Conservation (phyloP, 257 asterid genomes). For the Anisodus acutangulus region DNA sequence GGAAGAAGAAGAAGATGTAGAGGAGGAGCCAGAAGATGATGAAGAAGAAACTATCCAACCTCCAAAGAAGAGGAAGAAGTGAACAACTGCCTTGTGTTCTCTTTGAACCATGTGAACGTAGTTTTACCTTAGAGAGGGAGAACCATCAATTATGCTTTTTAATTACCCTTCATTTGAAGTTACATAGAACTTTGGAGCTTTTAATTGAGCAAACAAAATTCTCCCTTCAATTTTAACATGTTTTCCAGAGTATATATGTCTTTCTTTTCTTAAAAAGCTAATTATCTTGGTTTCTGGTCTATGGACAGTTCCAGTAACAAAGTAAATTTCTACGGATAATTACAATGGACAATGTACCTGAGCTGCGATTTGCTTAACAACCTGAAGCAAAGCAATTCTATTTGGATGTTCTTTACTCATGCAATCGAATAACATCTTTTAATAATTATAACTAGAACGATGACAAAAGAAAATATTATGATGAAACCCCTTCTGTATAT, state of each 20-base stretch:
- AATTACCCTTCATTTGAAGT: conserved; percentile 33
- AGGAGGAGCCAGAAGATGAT: conserved; percentile 42
- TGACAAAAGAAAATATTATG: neutral
- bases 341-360: no score
- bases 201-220: neutral
- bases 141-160: neutral
- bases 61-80: conserved; percentile 86
- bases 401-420: neutral
- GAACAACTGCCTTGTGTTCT: conserved; percentile 30
- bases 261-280: neutral
- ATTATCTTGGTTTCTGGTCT: neutral
- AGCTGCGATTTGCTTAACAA: neutral
- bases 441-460: neutral
- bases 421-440: neutral
- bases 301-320: no score
- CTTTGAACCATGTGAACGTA: neutral
- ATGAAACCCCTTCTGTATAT: neutral
- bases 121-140: conserved; percentile 15
- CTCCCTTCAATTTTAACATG: neutral
- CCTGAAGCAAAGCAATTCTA: neutral
- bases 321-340: neutral
- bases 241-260: neutral
- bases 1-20: conserved; percentile 40
- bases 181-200: conserved; percentile 20
- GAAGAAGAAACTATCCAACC: conserved; percentile 68